Base-by-base conservation (phyloP, 2,329 filamentous ascomycete species). In the Ampelomyces quisqualis region DNA sequence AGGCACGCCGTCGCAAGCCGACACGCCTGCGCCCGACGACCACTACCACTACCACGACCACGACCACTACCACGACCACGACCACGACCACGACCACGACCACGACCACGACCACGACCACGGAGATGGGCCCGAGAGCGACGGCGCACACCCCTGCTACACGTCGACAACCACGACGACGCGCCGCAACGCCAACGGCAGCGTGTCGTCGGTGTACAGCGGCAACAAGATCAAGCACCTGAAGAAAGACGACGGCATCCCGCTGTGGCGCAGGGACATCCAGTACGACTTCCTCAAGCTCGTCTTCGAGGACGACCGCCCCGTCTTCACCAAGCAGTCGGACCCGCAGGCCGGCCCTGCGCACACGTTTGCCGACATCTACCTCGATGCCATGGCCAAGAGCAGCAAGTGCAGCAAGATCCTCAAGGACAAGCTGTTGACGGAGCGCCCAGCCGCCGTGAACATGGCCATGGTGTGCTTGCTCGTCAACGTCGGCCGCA, bases 361-460 rank as follows among this genome's bases (percentile, higher is more conserved):
- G 10, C 55, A 79, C 58, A 81, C 78, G 6, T 98, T 98, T 67
- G 90, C 93, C 47, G 90, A 97, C 68, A 81, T 98, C 46, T 98
- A 98, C 71, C 91, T 98, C 60, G 93, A 97, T 70, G 91, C 93
- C 46, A 97, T 98, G 91, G 90, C 93, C 3, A 82, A 90, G 68
- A 98, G 93, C 73, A 96, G 89, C 77, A 98, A 98, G 76, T 97
- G 91, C 19, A 97, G 93, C 77, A 97, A 97, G 73, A 93, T 98
- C 34, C 77, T 98, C 51, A 89, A 95, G 69, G 93, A 98, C 70
- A 97, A 98, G 75, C 78, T 98, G 51, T 78, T 95, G 60, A 93
- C 85, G 55, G 93, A 98, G 67, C 84, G 88, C 60, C 85, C 89
- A 51, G 90, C 90, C 15, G 93, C 91, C 23, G 90, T 95, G 68